These are phyloP conservation scores for Physaria fendleri DNA, from an alignment of 345 rosid species.

Conservation along the genomic window DNA sequence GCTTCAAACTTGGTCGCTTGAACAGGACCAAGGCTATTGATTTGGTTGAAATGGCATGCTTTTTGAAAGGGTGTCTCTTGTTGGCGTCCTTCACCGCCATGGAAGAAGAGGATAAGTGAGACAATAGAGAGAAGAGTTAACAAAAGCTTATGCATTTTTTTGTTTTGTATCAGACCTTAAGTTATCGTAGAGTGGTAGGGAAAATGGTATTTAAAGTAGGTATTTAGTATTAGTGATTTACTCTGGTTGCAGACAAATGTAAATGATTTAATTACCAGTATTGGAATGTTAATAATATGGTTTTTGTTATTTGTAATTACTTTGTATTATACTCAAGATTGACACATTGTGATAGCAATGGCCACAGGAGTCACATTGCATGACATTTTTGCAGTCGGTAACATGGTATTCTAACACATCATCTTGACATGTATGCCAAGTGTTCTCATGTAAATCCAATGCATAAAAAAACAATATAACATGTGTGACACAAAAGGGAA, in stretches of 20 bases:
- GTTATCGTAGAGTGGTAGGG: background rate
- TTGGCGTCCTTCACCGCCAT: slow-evolving; percentile 32
- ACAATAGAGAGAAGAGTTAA: slow-evolving; percentile 28
- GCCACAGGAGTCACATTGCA: slow-evolving; percentile 23
- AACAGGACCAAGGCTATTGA: slow-evolving; percentile 41
- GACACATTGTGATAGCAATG: slow-evolving; percentile 18
- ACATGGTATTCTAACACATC: slow-evolving; percentile 24
- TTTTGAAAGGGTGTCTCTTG: slow-evolving; percentile 16
- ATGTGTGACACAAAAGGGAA: background rate
- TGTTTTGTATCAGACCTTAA: background rate
- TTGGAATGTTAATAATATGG: background rate
- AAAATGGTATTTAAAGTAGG: slow-evolving; percentile 4
- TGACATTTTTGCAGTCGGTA: slow-evolving; percentile 9
- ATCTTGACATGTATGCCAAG: slow-evolving; percentile 18
- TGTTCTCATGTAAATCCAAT: background rate
- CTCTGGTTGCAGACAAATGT: background rate
- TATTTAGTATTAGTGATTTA: background rate
- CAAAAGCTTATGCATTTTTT: slow-evolving; percentile 14
- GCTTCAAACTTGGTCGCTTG: slow-evolving; percentile 42
- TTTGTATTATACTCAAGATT: slow-evolving; percentile 8
- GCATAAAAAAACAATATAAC: background rate
- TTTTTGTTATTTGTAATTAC: no score
- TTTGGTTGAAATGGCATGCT: slow-evolving; percentile 43
- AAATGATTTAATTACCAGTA: background rate
- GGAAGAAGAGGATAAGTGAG: slow-evolving; percentile 33